Conservation (phyloP, 768 basidiomycete genomes). For the Pisolithus microcarpus region DNA sequence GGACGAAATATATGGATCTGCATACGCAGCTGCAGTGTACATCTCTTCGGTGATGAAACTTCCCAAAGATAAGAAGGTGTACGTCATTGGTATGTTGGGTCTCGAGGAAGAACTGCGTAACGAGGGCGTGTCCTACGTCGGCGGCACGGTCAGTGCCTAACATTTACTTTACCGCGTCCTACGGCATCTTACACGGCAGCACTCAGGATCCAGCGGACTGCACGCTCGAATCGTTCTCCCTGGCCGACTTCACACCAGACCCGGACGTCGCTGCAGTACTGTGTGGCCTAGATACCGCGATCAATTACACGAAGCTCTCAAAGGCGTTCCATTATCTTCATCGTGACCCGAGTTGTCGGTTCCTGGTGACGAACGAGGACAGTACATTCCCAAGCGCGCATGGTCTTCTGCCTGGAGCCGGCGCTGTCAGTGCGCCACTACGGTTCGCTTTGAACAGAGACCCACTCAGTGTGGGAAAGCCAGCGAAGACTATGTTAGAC, state of each 20-base stretch:
- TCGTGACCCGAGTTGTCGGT: slow-evolving; percentile 70
- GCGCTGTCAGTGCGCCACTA: slow-evolving; percentile 77
- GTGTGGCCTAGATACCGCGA: slow-evolving; percentile 80
- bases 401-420: slow-evolving; percentile 76
- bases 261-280: slow-evolving; percentile 83
- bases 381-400: slow-evolving; percentile 79
- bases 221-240: slow-evolving; percentile 59
- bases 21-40: slow-evolving; percentile 79
- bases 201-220: slow-evolving; percentile 83
- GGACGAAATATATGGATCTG: slow-evolving; percentile 97
- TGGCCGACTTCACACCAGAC: slow-evolving; percentile 68
- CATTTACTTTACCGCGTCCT: background rate
- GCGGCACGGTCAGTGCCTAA: slow-evolving; percentile 67
- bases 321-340: slow-evolving; percentile 89
- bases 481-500: slow-evolving; percentile 86
- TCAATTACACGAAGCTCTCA: slow-evolving; percentile 92
- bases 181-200: background rate
- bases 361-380: slow-evolving; percentile 90
- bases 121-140: slow-evolving; percentile 73
- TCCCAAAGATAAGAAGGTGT: slow-evolving; percentile 88
- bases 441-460: slow-evolving; percentile 60
- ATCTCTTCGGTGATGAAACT: slow-evolving; percentile 84
- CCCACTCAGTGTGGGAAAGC: slow-evolving; percentile 84
- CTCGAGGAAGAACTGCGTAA: slow-evolving; percentile 89
- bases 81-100: slow-evolving; percentile 88